A percentile compares a stretch with the other conserved stretches of the same genome.
Evolutionary conservation across 129 eudicot genomes (phyloP).

Genomic region (Centrapalus pauciflorus): DNA sequence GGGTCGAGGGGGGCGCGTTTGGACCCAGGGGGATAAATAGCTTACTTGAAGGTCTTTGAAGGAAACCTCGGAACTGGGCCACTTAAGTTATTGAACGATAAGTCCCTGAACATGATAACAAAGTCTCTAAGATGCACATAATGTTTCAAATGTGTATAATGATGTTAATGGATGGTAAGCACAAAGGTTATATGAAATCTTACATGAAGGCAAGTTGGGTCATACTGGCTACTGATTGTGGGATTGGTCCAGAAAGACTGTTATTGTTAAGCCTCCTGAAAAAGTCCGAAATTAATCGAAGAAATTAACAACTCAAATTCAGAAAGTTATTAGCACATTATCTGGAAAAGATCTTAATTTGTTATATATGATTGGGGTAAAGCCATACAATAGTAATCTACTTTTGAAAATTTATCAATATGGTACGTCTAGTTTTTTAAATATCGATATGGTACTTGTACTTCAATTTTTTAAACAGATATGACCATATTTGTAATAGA

Average conservation of each 20-base stretch:
- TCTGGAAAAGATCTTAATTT: not conserved
- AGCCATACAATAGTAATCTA: no score
- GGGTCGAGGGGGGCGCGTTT: not conserved
- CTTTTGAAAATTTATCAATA: no score
- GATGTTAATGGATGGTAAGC: constrained; percentile 9
- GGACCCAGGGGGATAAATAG: not conserved
- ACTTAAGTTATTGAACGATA: constrained; percentile 79
- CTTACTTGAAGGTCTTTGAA: constrained; percentile 82
- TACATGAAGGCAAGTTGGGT: constrained; percentile 72
- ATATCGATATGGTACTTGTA: no score
- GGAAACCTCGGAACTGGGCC: constrained; percentile 78
- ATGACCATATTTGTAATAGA: no score
- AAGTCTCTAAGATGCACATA: not conserved
- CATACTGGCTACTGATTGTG: constrained; percentile 59
- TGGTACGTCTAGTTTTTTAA: no score
- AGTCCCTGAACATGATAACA: constrained; percentile 46
- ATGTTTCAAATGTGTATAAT: not conserved
- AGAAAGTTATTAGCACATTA: constrained; percentile 9
- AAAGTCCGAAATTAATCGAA: not conserved
- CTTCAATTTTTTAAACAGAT: no score
- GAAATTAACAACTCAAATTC: constrained; percentile 9
- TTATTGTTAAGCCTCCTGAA: constrained; percentile 87
- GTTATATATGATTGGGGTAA: no score
- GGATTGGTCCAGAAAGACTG: constrained; percentile 67
- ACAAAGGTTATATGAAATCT: constrained; percentile 16